These are phyloP conservation scores for Diplosphaera chodatii DNA, from an alignment of 139 green algal species.

Conservation along the genomic window DNA sequence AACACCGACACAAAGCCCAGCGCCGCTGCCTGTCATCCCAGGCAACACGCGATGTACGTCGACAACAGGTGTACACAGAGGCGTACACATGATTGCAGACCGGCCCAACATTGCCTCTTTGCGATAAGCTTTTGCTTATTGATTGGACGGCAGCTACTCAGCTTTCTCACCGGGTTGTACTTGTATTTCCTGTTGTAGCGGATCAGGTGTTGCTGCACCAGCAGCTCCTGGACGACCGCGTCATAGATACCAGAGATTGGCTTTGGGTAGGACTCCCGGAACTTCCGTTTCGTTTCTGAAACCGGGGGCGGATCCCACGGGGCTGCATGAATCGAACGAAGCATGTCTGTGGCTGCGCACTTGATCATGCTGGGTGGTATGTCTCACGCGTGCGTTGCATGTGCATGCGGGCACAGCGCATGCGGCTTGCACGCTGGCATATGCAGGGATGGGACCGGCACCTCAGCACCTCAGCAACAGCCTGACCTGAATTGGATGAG, in stretches of 20 bases:
- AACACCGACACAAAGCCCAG: conserved; percentile 86
- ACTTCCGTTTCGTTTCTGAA: conserved; percentile 53
- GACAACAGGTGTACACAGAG: too few species aligned
- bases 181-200: conserved; percentile 81
- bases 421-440: too few species aligned
- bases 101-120: too few species aligned
- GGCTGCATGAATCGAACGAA: not conserved
- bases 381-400: too few species aligned
- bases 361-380: too few species aligned
- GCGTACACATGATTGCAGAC: too few species aligned
- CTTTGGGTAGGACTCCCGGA: conserved; percentile 41
- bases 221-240: conserved; percentile 81
- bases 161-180: conserved; percentile 65
- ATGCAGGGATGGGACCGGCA: too few species aligned
- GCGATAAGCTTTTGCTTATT: too few species aligned
- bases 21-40: conserved; percentile 79
- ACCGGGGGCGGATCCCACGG: conserved; percentile 44
- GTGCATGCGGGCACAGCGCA: too few species aligned
- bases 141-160: not conserved
- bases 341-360: not conserved
- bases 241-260: conserved; percentile 80
- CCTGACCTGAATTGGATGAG: not conserved
- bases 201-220: conserved; percentile 91
- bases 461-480: too few species aligned
- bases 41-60: too few species aligned